Percentiles rank a stretch among this genome's conserved stretches.
These are phyloP conservation scores for Ochetophila trinervis DNA, from an alignment of 306 rosid genomes.

Conservation along the genomic window DNA sequence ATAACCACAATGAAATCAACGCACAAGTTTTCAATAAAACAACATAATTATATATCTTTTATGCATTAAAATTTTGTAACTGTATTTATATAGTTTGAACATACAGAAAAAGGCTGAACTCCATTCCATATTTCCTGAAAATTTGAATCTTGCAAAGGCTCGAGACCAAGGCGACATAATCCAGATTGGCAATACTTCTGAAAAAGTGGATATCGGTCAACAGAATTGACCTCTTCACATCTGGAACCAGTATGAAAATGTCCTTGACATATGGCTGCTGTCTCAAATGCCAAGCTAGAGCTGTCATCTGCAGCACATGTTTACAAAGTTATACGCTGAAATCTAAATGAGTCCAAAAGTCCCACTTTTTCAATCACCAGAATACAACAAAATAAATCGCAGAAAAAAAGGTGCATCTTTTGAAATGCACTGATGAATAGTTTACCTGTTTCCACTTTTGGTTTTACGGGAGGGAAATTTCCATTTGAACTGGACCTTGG, in stretches of 20 bases:
- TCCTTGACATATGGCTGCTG: slow-evolving; percentile 23
- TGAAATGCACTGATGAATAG: background rate
- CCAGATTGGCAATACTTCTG: slow-evolving; percentile 66
- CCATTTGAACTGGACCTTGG: slow-evolving; percentile 10
- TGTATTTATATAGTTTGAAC: slow-evolving; percentile 16
- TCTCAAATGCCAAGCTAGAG: slow-evolving; percentile 25
- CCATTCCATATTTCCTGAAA: slow-evolving; percentile 63
- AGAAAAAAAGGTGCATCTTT: background rate
- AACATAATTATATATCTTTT: too few species aligned
- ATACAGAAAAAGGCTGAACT: slow-evolving; percentile 58
- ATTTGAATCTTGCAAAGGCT: slow-evolving; percentile 42
- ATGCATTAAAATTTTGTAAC: too few species aligned
- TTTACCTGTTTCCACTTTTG: slow-evolving; percentile 43
- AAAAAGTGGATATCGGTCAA: slow-evolving; percentile 42
- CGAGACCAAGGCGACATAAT: slow-evolving; percentile 59
- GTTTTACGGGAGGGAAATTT: slow-evolving; percentile 20
- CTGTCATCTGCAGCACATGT: slow-evolving; percentile 39
- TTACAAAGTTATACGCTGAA: slow-evolving; percentile 11
- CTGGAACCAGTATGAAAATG: slow-evolving; percentile 28
- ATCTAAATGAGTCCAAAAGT: slow-evolving; percentile 3
- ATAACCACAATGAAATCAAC: too few species aligned
- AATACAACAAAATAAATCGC: slow-evolving; percentile 6
- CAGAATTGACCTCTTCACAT: slow-evolving; percentile 30
- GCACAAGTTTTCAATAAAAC: too few species aligned
- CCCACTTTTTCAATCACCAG: background rate